These are phyloP conservation scores for Neoboletus brunneissimus DNA, from an alignment of 768 basidiomycete genomes.

Conservation along the genomic window DNA sequence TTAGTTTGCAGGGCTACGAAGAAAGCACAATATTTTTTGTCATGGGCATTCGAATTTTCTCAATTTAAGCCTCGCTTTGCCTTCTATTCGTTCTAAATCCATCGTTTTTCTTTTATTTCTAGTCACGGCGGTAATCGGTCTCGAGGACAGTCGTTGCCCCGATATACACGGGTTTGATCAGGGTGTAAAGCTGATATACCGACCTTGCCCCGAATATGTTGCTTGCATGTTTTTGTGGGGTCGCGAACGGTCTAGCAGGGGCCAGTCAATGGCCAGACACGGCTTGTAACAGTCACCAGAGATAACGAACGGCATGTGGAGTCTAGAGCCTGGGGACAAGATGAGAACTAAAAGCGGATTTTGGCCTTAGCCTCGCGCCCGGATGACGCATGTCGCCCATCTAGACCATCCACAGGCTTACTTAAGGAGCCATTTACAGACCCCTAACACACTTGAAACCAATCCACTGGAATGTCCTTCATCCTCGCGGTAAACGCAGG, in stretches of 20 bases:
- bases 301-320: neutral
- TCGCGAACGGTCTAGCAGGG: too few relatives aligned
- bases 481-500: conserved; percentile 78
- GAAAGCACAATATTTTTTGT: neutral
- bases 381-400: neutral
- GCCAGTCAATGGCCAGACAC: neutral
- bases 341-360: neutral
- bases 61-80: neutral
- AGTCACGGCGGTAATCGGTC: conserved; percentile 1
- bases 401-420: neutral
- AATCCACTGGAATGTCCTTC: conserved; percentile 28
- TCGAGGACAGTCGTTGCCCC: neutral
- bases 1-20: neutral
- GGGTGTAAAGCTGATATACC: neutral
- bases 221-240: neutral
- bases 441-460: too few relatives aligned
- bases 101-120: conserved; percentile 1
- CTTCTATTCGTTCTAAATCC: neutral
- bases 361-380: neutral
- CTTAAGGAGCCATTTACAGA: neutral
- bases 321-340: neutral
- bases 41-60: neutral
- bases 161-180: conserved; percentile 4
- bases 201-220: neutral
- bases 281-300: neutral